These are phyloP conservation scores for Litsea cubeba DNA, from an alignment of 164 flowering plant genomes.

Conservation along the genomic window DNA sequence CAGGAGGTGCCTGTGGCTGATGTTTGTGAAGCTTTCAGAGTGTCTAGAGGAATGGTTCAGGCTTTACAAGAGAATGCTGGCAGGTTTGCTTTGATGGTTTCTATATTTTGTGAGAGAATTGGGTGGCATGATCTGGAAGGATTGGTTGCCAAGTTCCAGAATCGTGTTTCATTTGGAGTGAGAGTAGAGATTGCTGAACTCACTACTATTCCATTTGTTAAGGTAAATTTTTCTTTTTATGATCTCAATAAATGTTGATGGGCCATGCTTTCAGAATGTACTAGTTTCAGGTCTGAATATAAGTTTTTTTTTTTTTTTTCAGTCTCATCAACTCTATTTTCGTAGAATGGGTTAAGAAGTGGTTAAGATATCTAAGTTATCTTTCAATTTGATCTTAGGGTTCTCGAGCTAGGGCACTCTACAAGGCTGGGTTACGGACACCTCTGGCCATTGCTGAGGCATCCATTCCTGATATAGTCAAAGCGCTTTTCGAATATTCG, in stretches of 20 bases:
- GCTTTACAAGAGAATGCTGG: constrained; percentile 98
- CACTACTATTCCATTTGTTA: constrained; percentile 81
- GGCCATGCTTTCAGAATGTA: background rate
- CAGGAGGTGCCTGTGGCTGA: constrained; percentile 86
- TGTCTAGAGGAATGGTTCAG: constrained; percentile 98
- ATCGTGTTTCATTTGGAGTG: constrained; percentile 95
- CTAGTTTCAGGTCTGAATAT: too few relatives aligned
- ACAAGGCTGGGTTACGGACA: constrained; percentile 90
- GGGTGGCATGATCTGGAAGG: constrained; percentile 98
- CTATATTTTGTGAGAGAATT: constrained; percentile 94
- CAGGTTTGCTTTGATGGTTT: constrained; percentile 97
- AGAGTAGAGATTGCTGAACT: constrained; percentile 97
- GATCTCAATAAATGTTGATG: background rate
- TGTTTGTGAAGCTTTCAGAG: constrained; percentile 93
- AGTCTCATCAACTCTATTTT: too few relatives aligned
- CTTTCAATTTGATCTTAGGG: constrained; percentile 45
- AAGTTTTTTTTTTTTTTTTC: too few relatives aligned
- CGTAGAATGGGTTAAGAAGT: background rate
- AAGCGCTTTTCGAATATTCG: constrained; percentile 82
- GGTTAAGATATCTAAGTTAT: background rate
- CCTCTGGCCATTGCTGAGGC: constrained; percentile 91
- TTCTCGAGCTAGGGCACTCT: constrained; percentile 95
- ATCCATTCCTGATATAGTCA: constrained; percentile 64
- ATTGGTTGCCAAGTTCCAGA: constrained; percentile 85
- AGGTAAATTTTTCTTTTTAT: constrained; percentile 35